Base-by-base conservation (phyloP, 1,139 yeast genomes). In the Oligophagozyma castellii region DNA sequence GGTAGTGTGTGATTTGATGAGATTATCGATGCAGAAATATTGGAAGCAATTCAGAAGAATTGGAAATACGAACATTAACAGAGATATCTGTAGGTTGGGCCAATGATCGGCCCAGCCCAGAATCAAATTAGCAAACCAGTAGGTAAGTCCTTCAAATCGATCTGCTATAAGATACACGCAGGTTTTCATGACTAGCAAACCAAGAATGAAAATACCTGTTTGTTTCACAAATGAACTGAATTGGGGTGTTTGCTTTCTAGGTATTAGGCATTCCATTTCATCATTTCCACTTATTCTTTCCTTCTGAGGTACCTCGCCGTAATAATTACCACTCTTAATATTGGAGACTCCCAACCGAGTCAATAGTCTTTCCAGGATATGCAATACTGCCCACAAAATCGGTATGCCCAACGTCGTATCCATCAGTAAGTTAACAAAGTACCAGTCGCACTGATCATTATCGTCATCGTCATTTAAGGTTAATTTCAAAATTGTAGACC, bases 391-490 rank as follows among this genome's bases (percentile, higher is more conserved):
- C 72, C 78, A 84, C 24, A 89, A 61, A 3, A 86, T 66, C 14
- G 92, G 92, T 2, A 84, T 93, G 0, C 98, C 98, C n/a, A 86
- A 65, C 0, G 98, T 89, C 26, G 96, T 86, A 52, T 89, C 98
- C 48, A 86, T 68, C 13, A 86, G 65, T 24, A 86, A 70, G 46
- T 80, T 89, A 32, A 89, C 61, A 46, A 89, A 86, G 56, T 89
- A 89, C 93, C 95, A 86, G 42, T 78, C 83, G 48, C 93, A 79
- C 5, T 86, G 86, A 41, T 76, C 63, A 20, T 58, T 63, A 15
- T 52, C 55, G 10, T 50, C 56, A 7, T 48, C 55, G 18, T 46
- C 52, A n/a, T 12, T 35, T 39, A 4, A 35, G 41, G 18, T 21
- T 12, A 6, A 19, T 10, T n/a, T 12, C n/a, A 24, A 12, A 5